Conservation (phyloP, 2,329 filamentous ascomycete genomes). For the Talaromyces islandicus region DNA sequence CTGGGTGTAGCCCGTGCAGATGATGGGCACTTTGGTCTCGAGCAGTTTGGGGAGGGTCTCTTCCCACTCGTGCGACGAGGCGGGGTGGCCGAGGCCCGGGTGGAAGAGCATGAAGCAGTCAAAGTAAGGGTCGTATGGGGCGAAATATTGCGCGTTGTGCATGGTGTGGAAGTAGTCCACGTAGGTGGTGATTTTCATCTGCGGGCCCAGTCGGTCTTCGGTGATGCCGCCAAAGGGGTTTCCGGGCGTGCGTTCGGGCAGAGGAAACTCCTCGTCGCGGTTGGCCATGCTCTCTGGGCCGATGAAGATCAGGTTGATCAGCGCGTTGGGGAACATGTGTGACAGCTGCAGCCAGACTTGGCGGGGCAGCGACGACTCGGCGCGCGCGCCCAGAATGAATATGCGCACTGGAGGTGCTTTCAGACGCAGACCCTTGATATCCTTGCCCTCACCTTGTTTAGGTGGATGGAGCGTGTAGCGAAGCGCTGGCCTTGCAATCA, state of each 20-base stretch:
- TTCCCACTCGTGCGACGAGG: constrained; percentile 88
- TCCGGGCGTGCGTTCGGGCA: constrained; percentile 73
- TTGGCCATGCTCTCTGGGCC: constrained; percentile 95
- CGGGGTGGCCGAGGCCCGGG: constrained; percentile 89
- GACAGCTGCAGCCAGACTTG: constrained; percentile 90
- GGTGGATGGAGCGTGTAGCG: constrained; percentile 92
- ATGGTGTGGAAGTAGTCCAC: constrained; percentile 98
- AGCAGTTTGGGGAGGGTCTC: constrained; percentile 83
- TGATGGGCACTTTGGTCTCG: constrained; percentile 90
- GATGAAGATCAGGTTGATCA: constrained; percentile 88
- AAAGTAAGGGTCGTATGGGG: constrained; percentile 95
- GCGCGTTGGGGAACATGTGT: constrained; percentile 90
- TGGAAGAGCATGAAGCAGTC: constrained; percentile 98
- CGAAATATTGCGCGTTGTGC: constrained; percentile 83
- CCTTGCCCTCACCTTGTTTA: constrained; percentile 64
- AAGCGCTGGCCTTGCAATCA: constrained; percentile 54
- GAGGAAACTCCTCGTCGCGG: constrained; percentile 84
- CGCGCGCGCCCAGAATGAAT: constrained; percentile 89
- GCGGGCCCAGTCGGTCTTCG: constrained; percentile 80
- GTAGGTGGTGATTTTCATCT: constrained; percentile 95
- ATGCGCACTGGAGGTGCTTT: constrained; percentile 83
- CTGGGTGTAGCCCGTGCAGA: constrained; percentile 93
- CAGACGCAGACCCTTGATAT: constrained; percentile 72
- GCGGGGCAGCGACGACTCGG: constrained; percentile 92
- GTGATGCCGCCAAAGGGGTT: constrained; percentile 95